Conservation (phyloP, 2,329 filamentous ascomycete species). For the Sporothrix dimorphospora region DNA sequence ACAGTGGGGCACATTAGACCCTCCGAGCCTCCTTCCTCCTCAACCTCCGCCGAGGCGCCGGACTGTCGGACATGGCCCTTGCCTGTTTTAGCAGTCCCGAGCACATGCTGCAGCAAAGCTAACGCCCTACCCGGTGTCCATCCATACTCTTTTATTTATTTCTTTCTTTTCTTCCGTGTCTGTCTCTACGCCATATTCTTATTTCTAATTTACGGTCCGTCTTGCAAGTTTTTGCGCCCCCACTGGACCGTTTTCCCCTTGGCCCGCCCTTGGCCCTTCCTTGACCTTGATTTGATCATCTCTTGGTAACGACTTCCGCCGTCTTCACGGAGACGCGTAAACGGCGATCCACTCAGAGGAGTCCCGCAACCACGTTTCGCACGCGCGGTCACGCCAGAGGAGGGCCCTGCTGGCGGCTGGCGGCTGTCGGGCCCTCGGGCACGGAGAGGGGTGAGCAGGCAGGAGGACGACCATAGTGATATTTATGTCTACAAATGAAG, state of each 20-base stretch:
- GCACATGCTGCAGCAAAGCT: neutral
- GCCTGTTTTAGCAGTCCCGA: neutral
- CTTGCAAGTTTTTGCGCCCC: neutral
- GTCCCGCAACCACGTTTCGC: neutral
- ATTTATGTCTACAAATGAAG: too few relatives aligned
- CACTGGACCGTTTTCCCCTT: neutral
- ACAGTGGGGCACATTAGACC: neutral
- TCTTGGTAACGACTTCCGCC: neutral
- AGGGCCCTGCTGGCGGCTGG: neutral
- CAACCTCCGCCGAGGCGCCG: neutral
- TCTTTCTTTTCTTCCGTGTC: neutral
- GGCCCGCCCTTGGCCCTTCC: too few relatives aligned
- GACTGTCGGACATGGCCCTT: neutral
- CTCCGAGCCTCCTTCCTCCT: neutral
- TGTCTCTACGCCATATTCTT: too few relatives aligned
- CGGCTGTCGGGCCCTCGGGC: neutral
- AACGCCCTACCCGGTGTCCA: constrained; percentile 7
- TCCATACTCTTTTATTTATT: neutral
- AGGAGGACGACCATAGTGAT: neutral
- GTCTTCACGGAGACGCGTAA: neutral
- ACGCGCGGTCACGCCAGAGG: constrained; percentile 13
- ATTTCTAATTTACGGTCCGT: neutral
- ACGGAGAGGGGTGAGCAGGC: too few relatives aligned
- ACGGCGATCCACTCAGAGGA: neutral
- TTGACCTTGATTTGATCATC: too few relatives aligned